These are phyloP conservation scores for Maudiozyma pseudohumilis DNA, from an alignment of 805 yeast genomes.

Conservation along the genomic window DNA sequence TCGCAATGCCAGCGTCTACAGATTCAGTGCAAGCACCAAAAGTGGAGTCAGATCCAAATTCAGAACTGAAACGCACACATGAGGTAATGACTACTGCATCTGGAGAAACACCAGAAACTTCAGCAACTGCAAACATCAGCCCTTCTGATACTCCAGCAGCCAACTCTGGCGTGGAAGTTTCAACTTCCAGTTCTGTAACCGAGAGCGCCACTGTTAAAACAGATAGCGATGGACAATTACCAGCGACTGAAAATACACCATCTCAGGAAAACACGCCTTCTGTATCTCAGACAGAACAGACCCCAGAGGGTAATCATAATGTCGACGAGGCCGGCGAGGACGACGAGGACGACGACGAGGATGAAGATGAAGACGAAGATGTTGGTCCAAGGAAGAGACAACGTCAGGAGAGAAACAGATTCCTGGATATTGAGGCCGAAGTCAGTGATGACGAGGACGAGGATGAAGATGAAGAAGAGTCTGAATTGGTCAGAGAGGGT, in stretches of 20 bases:
- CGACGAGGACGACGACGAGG: constrained; percentile 46
- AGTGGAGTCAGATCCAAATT: not conserved
- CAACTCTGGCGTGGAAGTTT: too few relatives aligned
- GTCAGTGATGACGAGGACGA: constrained; percentile 93
- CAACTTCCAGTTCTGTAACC: too few relatives aligned
- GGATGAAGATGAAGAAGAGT: constrained; percentile 88
- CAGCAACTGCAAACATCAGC: not conserved
- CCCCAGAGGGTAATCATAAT: constrained; percentile 30
- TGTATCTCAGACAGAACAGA: constrained; percentile 1
- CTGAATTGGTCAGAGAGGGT: constrained; percentile 78
- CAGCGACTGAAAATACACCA: not conserved
- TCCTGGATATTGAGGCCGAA: constrained; percentile 97
- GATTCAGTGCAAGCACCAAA: not conserved
- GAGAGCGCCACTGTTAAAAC: not conserved
- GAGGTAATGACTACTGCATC: constrained; percentile 1
- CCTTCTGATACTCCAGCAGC: not conserved
- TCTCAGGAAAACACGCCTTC: constrained; percentile 5
- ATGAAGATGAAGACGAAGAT: constrained; percentile 48
- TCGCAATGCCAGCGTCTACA: not conserved
- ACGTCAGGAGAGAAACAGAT: constrained; percentile 59
- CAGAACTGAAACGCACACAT: constrained; percentile 2
- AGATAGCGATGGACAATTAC: not conserved
- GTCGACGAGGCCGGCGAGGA: constrained; percentile 37
- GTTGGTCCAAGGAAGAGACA: constrained; percentile 37
- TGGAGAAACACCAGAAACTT: not conserved